Evolutionary conservation across 225 moss, liverwort and hornwort genomes (phyloP).

Genomic region (Antitrichia curtipendula): DNA sequence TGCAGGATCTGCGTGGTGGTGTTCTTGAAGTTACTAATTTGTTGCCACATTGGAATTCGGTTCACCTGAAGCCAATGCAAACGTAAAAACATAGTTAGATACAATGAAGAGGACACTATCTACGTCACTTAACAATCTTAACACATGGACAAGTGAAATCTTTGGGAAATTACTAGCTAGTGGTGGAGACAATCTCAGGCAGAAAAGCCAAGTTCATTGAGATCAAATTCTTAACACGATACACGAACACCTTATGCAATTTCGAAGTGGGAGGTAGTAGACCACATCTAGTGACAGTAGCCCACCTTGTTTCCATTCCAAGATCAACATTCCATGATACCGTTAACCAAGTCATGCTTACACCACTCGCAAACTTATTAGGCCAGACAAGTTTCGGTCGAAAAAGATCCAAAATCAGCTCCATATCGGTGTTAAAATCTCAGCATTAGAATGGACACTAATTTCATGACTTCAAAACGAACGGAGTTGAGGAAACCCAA

Average conservation of each 20-base stretch:
- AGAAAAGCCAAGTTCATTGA: no score
- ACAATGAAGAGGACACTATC: neutral
- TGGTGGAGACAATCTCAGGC: neutral
- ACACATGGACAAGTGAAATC: neutral
- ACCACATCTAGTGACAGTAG: no score
- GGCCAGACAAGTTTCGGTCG: neutral
- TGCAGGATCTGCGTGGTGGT: slow-evolving; percentile 22
- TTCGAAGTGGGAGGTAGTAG: neutral
- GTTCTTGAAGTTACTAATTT: slow-evolving; percentile 23
- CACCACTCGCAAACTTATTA: no score
- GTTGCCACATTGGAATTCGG: slow-evolving; percentile 40
- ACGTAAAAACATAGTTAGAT: neutral
- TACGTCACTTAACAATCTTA: no score
- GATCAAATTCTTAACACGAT: neutral
- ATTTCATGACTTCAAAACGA: neutral
- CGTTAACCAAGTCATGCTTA: neutral
- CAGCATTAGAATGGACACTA: no score
- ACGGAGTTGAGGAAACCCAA: neutral
- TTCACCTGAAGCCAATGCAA: slow-evolving; percentile 11
- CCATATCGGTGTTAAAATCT: no score
- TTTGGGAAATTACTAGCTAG: neutral
- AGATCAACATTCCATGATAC: neutral
- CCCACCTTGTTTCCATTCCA: neutral
- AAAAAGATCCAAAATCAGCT: neutral
- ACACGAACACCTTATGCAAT: neutral